A percentile compares a stretch with the other conserved stretches of the same genome.
phyloP scores from a whole-genome alignment of 768 basidiomycete species.

The Trametes sanguinea region DNA sequence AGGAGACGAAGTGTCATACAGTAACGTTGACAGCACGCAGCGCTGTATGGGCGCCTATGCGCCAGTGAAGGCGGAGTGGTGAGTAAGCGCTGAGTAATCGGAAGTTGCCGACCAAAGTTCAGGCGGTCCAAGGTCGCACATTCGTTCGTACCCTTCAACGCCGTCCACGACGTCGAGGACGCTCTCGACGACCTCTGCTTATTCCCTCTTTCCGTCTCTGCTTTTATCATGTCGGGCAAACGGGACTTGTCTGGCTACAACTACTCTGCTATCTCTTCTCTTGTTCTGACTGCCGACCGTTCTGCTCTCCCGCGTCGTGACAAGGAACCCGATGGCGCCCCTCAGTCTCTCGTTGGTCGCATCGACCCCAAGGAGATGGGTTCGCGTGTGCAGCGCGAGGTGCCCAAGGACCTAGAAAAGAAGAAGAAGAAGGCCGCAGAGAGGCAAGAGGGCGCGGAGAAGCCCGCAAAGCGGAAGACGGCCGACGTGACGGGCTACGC shows the following conservation, averaged over 20 bases:
- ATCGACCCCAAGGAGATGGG: slow-evolving; percentile 94
- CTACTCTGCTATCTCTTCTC: slow-evolving; percentile 92
- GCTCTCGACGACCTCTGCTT: slow-evolving; percentile 2
- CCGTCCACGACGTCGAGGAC: slow-evolving; percentile 21
- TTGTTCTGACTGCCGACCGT: slow-evolving; percentile 91
- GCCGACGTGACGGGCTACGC: slow-evolving; percentile 69
- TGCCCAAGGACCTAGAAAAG: slow-evolving; percentile 88
- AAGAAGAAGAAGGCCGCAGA: slow-evolving; percentile 86
- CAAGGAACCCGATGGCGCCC: slow-evolving; percentile 96
- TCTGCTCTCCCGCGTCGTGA: slow-evolving; percentile 81
- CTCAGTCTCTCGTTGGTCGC: slow-evolving; percentile 87
- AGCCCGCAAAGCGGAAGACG: slow-evolving; percentile 55
- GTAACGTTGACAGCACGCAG: no score
- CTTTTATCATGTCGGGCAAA: slow-evolving; percentile 50
- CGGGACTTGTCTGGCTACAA: slow-evolving; percentile 91
- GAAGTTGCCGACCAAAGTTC: slow-evolving; percentile 14
- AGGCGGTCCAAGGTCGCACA: not conserved
- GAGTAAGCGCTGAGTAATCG: slow-evolving; percentile 10
- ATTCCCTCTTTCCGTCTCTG: not conserved
- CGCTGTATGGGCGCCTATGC: no score
- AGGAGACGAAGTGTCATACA: no score
- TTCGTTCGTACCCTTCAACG: slow-evolving; percentile 7
- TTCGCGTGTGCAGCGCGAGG: slow-evolving; percentile 79
- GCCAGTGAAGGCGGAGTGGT: not conserved
- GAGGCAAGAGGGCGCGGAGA: slow-evolving; percentile 58